Evolutionary conservation across 1,139 yeast genomes (phyloP), one percentile per base, ranked within the genome.

Genomic region (Suhomyces terraborum): DNA sequence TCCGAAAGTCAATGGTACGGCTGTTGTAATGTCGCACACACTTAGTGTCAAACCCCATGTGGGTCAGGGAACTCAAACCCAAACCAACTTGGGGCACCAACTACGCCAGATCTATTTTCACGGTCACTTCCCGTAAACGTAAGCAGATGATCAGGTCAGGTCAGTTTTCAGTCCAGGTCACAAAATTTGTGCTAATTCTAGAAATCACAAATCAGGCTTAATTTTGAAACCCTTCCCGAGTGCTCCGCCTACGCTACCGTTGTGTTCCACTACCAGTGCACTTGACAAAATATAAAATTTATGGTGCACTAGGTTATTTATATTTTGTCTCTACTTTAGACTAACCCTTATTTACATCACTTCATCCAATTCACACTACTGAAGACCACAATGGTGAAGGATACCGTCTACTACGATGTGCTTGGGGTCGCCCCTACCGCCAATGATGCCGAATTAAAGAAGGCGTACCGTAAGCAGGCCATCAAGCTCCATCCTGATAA

Each of bases 401-500:
- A 58, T 34, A 54, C 58, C 2, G 50, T 44, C 7, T 59, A 58
- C 45, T 59, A 59, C 47, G 62, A 59, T 28, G 50, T 58, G 18
- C 45, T 59, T 22, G 60, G 55, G 17, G 62, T 56, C 12, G 42
- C 42, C 19, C 50, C 53, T 10, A 41, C 51, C 3, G 62, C 62
- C 23, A 52, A 52, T 3, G 62, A 57, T 5, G 51, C 42, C 14
- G 61, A 59, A 35, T 51, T 59, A 46, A 59, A 59, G 41, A 59
- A 58, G 43, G 63, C 62, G 4, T 59, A 59, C 49, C 47, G 63
- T 23, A 59, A 58, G 31, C 59, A 49, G 33, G 64, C 64, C 26
- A 58, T 59, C 45, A 55, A 45, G 40, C 59, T 56, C 20, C 64
- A 59, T 38, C 64, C 64, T 1, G 64, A 59, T 40, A 59, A 59